Base-by-base conservation (phyloP, 148 eudicot species). In the Salicornia ramosissima region DNA sequence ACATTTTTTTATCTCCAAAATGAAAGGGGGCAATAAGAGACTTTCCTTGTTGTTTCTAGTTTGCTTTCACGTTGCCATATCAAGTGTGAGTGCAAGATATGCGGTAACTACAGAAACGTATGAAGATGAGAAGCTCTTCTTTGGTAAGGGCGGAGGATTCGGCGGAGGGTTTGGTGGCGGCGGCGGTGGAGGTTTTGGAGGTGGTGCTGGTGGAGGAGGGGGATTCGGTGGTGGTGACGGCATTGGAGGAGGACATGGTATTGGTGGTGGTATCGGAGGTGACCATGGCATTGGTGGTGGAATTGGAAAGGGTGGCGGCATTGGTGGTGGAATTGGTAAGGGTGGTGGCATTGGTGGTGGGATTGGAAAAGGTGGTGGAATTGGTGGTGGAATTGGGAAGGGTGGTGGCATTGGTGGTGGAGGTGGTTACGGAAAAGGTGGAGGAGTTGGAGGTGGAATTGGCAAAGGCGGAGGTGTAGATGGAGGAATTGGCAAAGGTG, bases 101-200 rank as follows among this genome's bases (percentile, higher is more conserved):
- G 64, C 64, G 28, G 74, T 51, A 56, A 25, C 39, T 21, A 25
- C 50, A 10, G 56, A 52, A 52, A 40, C 73, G 46, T 69, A 65
- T 29, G 65, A 71, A 18, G 84, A 81, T 12, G 81, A 81, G 79
- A 78, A 81, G 70, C 57, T 78, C 12, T n/a, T 67, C 6, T 56
- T 78, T 65, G 14, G 77, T 9, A 73, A 73, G 56, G 81, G 77
- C 15, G 83, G 77, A 14, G 83, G 83, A 14, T 40, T 70, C 18
- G 83, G 80, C 1, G 82, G 82, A 5, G 80, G 75, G 10, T 67
- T 66, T 29, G 80, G 76, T 39, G 68, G 53, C 13, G 82, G 78
- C 5, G 74, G 56, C 28, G 77, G 80, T 19, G 71, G 61, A 10
- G 81, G 81, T 3, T 50, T 52, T 3, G 78, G 81, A 6, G 54